Conservation (phyloP, 371 early-diverging fungal species). For the Zychaea mexicana region DNA sequence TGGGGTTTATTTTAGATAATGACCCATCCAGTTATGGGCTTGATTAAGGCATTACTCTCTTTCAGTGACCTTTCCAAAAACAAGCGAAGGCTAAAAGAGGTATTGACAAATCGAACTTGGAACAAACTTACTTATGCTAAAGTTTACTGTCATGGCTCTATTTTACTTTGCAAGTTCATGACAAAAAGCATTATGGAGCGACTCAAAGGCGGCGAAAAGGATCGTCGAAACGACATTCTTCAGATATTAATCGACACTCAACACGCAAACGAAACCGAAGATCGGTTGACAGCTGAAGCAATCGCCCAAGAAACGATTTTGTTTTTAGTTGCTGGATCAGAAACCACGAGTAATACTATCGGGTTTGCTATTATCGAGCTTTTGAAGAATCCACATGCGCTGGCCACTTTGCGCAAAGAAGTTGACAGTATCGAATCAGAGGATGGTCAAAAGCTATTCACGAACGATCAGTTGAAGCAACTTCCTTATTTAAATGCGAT, state of each 20-base stretch:
- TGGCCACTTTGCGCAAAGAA: slow-evolving; percentile 30
- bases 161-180: too few relatives aligned
- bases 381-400: slow-evolving; percentile 22
- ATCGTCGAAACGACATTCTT: slow-evolving; percentile 38
- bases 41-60: background rate
- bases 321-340: slow-evolving; percentile 45
- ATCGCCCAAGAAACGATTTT: slow-evolving; percentile 39
- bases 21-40: slow-evolving; percentile 6
- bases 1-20: background rate
- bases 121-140: background rate
- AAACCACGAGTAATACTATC: slow-evolving; percentile 39
- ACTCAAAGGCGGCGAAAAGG: slow-evolving; percentile 7
- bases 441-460: slow-evolving; percentile 15
- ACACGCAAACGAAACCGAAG: slow-evolving; percentile 22
- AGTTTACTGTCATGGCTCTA: background rate
- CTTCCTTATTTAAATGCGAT: slow-evolving; percentile 40
- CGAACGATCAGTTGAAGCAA: slow-evolving; percentile 32
- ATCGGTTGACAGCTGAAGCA: slow-evolving; percentile 27
- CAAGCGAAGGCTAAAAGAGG: background rate
- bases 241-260: slow-evolving; percentile 37
- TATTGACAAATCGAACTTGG: too few relatives aligned
- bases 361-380: slow-evolving; percentile 37
- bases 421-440: slow-evolving; percentile 20
- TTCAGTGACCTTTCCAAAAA: background rate
- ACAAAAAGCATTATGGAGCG: slow-evolving; percentile 29